Evolutionary conservation across 225 moss, liverwort and hornwort genomes (phyloP).

Genomic region (Asterella californica): DNA sequence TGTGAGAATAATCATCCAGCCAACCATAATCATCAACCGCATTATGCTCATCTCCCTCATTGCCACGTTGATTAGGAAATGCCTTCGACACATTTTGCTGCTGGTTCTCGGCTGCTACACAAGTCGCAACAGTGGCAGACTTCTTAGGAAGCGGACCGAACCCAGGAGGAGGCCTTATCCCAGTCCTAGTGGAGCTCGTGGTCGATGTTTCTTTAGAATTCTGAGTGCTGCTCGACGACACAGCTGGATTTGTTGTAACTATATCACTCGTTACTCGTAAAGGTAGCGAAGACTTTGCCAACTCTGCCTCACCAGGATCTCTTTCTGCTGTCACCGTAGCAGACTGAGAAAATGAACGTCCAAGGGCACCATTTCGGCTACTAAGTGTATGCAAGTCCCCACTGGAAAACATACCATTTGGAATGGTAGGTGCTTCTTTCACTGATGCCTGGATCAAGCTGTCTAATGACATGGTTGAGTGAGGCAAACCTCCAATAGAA

Average conservation of each 20-base stretch:
- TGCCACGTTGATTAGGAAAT: conserved; percentile 38
- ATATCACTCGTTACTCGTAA: conserved; percentile 45
- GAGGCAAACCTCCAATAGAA: conserved; percentile 42
- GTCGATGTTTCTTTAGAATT: conserved; percentile 44
- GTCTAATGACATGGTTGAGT: conserved; percentile 34
- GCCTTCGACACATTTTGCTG: conserved; percentile 52
- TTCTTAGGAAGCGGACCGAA: conserved; percentile 95
- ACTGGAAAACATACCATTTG: conserved; percentile 33
- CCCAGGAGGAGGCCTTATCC: conserved; percentile 95
- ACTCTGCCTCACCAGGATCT: conserved; percentile 19
- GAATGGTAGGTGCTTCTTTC: conserved; percentile 27
- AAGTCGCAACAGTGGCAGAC: conserved; percentile 27
- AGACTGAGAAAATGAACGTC: conserved; percentile 23
- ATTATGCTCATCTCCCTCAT: conserved; percentile 49
- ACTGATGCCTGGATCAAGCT: conserved; percentile 37
- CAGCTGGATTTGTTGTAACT: conserved; percentile 27
- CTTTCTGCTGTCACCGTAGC: conserved; percentile 20
- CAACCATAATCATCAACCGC: conserved; percentile 87
- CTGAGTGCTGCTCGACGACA: conserved; percentile 39
- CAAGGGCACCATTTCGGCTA: conserved; percentile 32
- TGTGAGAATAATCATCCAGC: conserved; percentile 85
- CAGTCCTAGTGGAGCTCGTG: conserved; percentile 45
- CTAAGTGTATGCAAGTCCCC: conserved; percentile 28
- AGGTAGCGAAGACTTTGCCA: conserved; percentile 33
- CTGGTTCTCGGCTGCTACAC: conserved; percentile 38